phyloP scores from a whole-genome alignment of 2,329 filamentous ascomycete genomes.

The Calonectria pseudoturangicola region DNA sequence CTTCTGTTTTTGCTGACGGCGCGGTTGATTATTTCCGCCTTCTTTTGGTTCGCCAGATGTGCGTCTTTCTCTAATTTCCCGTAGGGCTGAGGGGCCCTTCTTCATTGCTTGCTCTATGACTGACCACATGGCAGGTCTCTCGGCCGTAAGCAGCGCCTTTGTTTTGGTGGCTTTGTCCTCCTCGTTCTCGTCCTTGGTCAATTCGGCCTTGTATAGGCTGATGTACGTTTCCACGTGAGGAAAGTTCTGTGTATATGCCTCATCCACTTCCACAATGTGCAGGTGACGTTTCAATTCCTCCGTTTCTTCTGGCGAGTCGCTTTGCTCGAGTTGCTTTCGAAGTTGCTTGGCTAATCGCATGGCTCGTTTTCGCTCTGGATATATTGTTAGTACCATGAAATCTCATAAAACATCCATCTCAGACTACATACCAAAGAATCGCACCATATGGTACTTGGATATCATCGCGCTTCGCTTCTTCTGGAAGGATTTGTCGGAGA shows the following conservation, averaged over 20 bases:
- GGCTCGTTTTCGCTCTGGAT: slow-evolving; percentile 83
- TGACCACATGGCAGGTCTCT: slow-evolving; percentile 79
- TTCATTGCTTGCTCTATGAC: slow-evolving; percentile 79
- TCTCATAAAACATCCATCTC: not conserved
- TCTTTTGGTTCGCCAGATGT: slow-evolving; percentile 45
- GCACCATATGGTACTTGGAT: slow-evolving; percentile 86
- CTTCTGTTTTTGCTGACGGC: slow-evolving; percentile 44
- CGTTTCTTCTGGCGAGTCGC: slow-evolving; percentile 70
- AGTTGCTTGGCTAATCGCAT: slow-evolving; percentile 79
- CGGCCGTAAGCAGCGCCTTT: slow-evolving; percentile 65
- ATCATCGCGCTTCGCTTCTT: slow-evolving; percentile 82
- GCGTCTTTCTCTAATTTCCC: slow-evolving; percentile 73
- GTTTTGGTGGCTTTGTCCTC: slow-evolving; percentile 62
- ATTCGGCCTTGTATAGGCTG: slow-evolving; percentile 71
- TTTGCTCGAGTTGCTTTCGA: slow-evolving; percentile 72
- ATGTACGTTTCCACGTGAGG: slow-evolving; percentile 83
- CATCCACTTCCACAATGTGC: slow-evolving; percentile 83
- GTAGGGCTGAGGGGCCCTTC: slow-evolving; percentile 71
- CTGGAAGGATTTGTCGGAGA: slow-evolving; percentile 75
- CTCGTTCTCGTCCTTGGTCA: slow-evolving; percentile 59
- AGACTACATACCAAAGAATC: slow-evolving; percentile 82
- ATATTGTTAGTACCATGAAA: slow-evolving; percentile 37
- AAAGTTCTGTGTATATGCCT: slow-evolving; percentile 84
- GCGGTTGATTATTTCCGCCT: slow-evolving; percentile 38
- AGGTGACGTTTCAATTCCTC: slow-evolving; percentile 73